A percentile compares a stretch with the other conserved stretches of the same genome.
phyloP scores from a whole-genome alignment of 176 grass and related monocot genomes.

The Oryza longistaminata region DNA sequence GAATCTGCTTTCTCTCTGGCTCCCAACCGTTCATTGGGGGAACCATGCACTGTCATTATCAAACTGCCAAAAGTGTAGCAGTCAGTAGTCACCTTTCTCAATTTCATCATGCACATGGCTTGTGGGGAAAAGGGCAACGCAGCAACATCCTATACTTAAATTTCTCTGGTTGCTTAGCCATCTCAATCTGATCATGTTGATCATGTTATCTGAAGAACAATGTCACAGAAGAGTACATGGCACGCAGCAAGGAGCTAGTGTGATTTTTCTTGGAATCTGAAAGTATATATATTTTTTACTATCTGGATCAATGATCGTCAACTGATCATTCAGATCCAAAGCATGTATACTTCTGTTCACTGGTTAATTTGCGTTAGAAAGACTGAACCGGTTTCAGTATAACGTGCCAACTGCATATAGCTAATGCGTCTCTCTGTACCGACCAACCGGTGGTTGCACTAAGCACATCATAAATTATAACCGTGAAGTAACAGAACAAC shows the following conservation, averaged over 20 bases:
- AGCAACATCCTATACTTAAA: background rate
- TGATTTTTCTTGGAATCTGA: background rate
- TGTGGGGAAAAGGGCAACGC: background rate
- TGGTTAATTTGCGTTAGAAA: background rate
- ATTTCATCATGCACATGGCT: slow-evolving; percentile 36
- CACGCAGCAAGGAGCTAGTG: background rate
- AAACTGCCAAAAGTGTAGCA: background rate
- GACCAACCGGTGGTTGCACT: slow-evolving; percentile 18
- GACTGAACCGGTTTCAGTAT: background rate
- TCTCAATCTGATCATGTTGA: background rate
- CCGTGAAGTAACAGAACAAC: background rate
- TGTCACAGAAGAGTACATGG: background rate
- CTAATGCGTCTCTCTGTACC: background rate
- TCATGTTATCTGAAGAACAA: background rate
- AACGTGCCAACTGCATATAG: background rate
- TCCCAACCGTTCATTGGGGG: background rate
- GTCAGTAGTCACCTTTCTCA: background rate
- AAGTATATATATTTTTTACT: background rate
- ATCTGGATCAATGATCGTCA: background rate
- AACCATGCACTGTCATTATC: background rate
- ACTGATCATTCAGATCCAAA: slow-evolving; percentile 15
- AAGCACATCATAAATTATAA: background rate
- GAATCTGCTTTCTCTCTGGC: background rate
- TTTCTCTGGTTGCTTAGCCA: background rate
- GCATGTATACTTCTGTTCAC: background rate